Evolutionary conservation across 441 rosid species (phyloP).

Genomic region (Capsella rubella): DNA sequence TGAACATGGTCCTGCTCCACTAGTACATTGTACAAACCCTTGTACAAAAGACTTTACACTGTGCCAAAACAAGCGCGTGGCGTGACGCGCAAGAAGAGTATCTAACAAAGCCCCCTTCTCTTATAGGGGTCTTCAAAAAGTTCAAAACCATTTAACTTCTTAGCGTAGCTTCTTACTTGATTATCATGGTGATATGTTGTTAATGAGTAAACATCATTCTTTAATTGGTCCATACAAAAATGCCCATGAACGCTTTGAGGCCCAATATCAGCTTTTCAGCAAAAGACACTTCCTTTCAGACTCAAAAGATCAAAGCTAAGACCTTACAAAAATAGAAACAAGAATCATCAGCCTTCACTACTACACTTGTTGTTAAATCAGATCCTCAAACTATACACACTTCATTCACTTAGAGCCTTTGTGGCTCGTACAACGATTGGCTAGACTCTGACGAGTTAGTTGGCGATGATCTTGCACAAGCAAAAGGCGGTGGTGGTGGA

Average conservation of each 20-base stretch:
- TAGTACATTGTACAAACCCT: slow-evolving; percentile 21
- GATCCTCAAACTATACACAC: slow-evolving; percentile 40
- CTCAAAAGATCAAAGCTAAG: slow-evolving; percentile 26
- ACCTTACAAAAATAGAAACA: slow-evolving; percentile 16
- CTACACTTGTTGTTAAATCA: slow-evolving; percentile 43
- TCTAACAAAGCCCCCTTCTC: background rate
- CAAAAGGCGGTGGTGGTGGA: slow-evolving; percentile 71
- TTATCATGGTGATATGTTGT: background rate
- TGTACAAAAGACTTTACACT: background rate
- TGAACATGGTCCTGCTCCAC: slow-evolving; percentile 30
- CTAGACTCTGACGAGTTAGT: slow-evolving; percentile 46
- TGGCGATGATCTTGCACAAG: slow-evolving; percentile 38
- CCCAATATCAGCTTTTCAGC: background rate
- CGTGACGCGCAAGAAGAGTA: background rate
- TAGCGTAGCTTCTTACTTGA: background rate
- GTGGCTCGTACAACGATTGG: slow-evolving; percentile 35
- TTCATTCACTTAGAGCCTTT: slow-evolving; percentile 14
- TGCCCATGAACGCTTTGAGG: background rate
- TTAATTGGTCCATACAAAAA: background rate
- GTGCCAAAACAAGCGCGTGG: slow-evolving; percentile 15
- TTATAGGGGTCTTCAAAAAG: background rate
- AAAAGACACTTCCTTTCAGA: slow-evolving; percentile 3
- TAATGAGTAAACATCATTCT: background rate
- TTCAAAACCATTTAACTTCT: background rate
- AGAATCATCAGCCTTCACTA: slow-evolving; percentile 35